Evolutionary conservation across 139 green algal species (phyloP).

Genomic region (Picochlorum sp.): DNA sequence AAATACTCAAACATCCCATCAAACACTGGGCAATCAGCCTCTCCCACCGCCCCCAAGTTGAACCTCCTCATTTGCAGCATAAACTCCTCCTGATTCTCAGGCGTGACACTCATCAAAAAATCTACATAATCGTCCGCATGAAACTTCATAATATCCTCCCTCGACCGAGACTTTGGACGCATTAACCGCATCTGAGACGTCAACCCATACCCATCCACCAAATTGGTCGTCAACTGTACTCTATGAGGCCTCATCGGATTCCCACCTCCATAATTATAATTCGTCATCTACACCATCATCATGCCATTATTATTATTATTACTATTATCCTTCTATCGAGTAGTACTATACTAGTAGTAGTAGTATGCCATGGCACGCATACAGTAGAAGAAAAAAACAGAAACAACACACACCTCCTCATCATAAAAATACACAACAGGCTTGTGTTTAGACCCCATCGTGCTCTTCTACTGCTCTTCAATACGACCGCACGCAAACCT

Average conservation of each 20-base stretch:
- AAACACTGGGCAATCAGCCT: slow-evolving; percentile 95
- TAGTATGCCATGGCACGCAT: not conserved
- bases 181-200: slow-evolving; percentile 73
- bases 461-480: not conserved
- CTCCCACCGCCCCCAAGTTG: slow-evolving; percentile 88
- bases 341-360: too few species aligned
- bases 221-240: slow-evolving; percentile 83
- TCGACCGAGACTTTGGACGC: slow-evolving; percentile 42
- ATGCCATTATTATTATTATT: not conserved
- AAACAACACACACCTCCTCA: slow-evolving; percentile 59
- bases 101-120: slow-evolving; percentile 89
- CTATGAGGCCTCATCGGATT: slow-evolving; percentile 94
- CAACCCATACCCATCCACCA: slow-evolving; percentile 89
- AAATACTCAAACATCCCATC: slow-evolving; percentile 98
- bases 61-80: slow-evolving; percentile 87
- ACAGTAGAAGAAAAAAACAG: not conserved
- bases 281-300: slow-evolving; percentile 19
- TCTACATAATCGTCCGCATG: slow-evolving; percentile 97
- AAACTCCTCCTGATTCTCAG: slow-evolving; percentile 92
- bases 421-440: slow-evolving; percentile 89
- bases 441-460: slow-evolving; percentile 27
- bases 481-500: not conserved
- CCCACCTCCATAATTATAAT: slow-evolving; percentile 55
- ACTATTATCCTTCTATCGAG: too few species aligned
- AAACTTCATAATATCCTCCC: slow-evolving; percentile 78